These are phyloP conservation scores for Pseudozyma tsukubaensis DNA, from an alignment of 1,284 basidiomycete species.

Conservation along the genomic window DNA sequence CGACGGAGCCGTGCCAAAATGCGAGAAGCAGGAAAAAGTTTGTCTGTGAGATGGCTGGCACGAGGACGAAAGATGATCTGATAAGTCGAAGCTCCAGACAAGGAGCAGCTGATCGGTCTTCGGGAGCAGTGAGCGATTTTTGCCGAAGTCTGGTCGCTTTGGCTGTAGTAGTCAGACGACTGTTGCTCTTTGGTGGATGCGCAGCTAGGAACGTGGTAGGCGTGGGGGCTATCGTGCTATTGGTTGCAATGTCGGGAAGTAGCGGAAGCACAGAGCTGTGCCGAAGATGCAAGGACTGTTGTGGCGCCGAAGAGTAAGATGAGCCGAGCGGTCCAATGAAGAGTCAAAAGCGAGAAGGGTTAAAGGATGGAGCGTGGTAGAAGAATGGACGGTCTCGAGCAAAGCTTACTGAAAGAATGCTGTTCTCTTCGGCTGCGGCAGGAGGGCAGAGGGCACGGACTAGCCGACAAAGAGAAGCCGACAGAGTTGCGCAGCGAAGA, in stretches of 20 bases:
- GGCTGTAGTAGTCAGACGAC: not conserved
- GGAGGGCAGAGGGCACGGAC: not conserved
- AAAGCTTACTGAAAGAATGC: no score
- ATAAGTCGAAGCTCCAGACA: not conserved
- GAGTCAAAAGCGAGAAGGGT: not conserved
- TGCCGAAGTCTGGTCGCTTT: not conserved
- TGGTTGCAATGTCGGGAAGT: slow-evolving; percentile 13
- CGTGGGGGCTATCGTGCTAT: slow-evolving; percentile 3
- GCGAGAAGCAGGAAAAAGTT: slow-evolving; percentile 3
- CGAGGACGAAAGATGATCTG: slow-evolving; percentile 1
- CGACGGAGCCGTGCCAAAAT: not conserved
- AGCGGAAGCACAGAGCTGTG: slow-evolving; percentile 7
- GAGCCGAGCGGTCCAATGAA: slow-evolving; percentile 8
- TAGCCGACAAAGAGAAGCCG: not conserved
- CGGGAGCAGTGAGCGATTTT: not conserved
- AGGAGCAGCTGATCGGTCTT: not conserved
- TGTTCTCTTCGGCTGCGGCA: not conserved
- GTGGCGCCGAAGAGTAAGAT: not conserved
- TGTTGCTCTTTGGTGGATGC: not conserved
- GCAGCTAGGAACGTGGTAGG: not conserved
- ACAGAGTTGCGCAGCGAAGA: slow-evolving; percentile 3
- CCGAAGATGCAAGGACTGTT: slow-evolving; percentile 5
- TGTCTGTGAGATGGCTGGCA: not conserved
- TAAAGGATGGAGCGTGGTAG: not conserved
- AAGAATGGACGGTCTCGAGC: not conserved